Evolutionary conservation across 2,329 filamentous ascomycete genomes (phyloP).

Genomic region (Pseudogymnoascus sp.): DNA sequence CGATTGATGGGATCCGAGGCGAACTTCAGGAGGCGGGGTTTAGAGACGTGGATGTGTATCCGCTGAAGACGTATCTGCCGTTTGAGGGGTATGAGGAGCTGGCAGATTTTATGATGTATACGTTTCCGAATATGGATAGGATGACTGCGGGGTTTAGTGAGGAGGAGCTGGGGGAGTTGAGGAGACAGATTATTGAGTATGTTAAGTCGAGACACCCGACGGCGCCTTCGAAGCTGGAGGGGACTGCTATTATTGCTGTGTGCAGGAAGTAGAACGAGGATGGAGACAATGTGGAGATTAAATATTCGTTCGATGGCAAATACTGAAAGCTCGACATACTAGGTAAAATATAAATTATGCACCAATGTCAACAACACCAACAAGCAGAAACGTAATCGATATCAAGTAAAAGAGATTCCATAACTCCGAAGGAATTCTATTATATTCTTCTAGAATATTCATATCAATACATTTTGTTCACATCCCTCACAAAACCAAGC

Average conservation of each 20-base stretch:
- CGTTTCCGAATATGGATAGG: constrained; percentile 5
- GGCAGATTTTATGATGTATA: background rate
- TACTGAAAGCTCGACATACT: background rate
- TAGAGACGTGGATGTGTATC: constrained; percentile 5
- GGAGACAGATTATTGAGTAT: constrained; percentile 8
- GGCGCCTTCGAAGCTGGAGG: background rate
- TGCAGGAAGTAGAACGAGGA: constrained; percentile 9
- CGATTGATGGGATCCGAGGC: constrained; percentile 4
- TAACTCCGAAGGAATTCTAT: background rate
- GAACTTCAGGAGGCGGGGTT: constrained; percentile 11
- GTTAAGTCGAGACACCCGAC: background rate
- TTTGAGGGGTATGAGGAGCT: constrained; percentile 8
- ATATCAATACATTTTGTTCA: constrained; percentile 1
- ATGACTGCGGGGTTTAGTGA: constrained; percentile 6
- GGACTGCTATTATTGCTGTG: constrained; percentile 11
- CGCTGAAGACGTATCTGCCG: constrained; percentile 11
- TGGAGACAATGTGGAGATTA: too few species aligned
- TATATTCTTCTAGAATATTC: constrained; percentile 1
- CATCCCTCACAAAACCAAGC: constrained; percentile 53
- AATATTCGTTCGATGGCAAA: background rate
- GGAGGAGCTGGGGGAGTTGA: background rate
- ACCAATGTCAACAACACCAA: background rate
- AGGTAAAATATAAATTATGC: too few species aligned
- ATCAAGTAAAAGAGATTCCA: background rate
- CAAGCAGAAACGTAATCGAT: background rate